A percentile compares a stretch with the other conserved stretches of the same genome.
These are phyloP conservation scores for Knoxdaviesia proteae DNA, from an alignment of 2,329 filamentous ascomycete species.

Conservation along the genomic window DNA sequence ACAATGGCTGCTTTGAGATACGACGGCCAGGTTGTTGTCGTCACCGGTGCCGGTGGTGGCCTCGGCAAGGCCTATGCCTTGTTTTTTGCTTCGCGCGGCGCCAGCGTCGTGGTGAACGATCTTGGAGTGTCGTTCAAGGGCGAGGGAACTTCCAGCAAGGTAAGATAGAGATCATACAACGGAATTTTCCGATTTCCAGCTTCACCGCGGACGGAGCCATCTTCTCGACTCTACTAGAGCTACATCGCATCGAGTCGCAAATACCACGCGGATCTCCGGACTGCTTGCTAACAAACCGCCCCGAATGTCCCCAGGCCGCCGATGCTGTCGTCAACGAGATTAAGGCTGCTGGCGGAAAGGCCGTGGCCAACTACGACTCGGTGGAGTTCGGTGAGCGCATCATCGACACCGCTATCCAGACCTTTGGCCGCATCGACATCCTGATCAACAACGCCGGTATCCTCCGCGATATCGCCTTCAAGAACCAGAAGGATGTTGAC, in stretches of 20 bases:
- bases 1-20: conserved; percentile 54
- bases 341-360: conserved; percentile 75
- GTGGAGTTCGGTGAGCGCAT: conserved; percentile 89
- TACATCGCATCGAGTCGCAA: neutral
- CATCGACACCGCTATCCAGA: conserved; percentile 69
- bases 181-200: neutral
- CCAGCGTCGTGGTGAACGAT: conserved; percentile 92
- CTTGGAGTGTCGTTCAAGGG: conserved; percentile 84
- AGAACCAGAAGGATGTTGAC: conserved; percentile 93
- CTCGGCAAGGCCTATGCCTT: conserved; percentile 65
- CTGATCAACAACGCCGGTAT: conserved; percentile 98
- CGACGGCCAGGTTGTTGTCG: conserved; percentile 67
- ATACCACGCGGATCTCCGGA: neutral
- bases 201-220: neutral
- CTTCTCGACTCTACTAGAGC: neutral
- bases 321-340: conserved; percentile 71
- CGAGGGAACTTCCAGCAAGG: conserved; percentile 72
- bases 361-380: conserved; percentile 91
- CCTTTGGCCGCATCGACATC: conserved; percentile 73
- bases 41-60: conserved; percentile 64
- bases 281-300: neutral
- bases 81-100: conserved; percentile 83
- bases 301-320: conserved; percentile 35
- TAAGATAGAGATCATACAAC: conserved; percentile 18
- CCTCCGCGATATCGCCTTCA: conserved; percentile 85